Evolutionary conservation across 371 early-diverging fungal genomes (phyloP), one percentile per base, ranked within the genome.

Genomic region (Apophysomyces elegans): DNA sequence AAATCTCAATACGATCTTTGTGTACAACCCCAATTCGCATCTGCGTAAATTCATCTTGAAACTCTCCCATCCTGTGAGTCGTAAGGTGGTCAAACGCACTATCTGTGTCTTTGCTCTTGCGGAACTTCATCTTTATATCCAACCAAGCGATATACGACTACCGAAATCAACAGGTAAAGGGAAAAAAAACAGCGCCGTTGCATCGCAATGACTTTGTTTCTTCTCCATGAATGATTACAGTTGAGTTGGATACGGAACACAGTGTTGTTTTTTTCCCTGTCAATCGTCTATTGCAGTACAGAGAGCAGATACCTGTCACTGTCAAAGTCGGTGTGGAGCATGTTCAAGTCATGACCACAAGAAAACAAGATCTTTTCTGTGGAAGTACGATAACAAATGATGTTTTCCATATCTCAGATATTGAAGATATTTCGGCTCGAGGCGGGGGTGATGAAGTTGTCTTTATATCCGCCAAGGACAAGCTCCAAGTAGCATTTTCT

Each of bases 331-430:
- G 90, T 9, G 75, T 86, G 4, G 95, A 96, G 47, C 87, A 87
- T 14, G 86, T 97, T 26, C 94, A 96, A 74, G 83, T 97, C 16
- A 88, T 85, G 64, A 86, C 88, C 46, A 81, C 83, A 46, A 78
- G 85, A 59, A 87, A 86, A 60, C 89, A 89, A 67, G 90, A 90
- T 37, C 68, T 90, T 18, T 66, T 95, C 37, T 80, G 85, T 65
- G 93, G 92, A 9, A 88, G 78, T 59, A 84, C 91, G 16, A 82
- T 89, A 64, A 84, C 93, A 61, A 95, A 95, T 66, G 97, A 97
- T 68, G 91, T 95, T 11, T 94, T 85, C 68, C 90, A 92, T 63
- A 89, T 95, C 35, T 86, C 93, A 11, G 96, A 94, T 58, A 88
- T 96, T 46, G 88, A 92, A 16, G 96, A 95, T 64, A 84, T 94